Evolutionary conservation across 305 asterid genomes (phyloP).

Genomic region (Lippia alba): DNA sequence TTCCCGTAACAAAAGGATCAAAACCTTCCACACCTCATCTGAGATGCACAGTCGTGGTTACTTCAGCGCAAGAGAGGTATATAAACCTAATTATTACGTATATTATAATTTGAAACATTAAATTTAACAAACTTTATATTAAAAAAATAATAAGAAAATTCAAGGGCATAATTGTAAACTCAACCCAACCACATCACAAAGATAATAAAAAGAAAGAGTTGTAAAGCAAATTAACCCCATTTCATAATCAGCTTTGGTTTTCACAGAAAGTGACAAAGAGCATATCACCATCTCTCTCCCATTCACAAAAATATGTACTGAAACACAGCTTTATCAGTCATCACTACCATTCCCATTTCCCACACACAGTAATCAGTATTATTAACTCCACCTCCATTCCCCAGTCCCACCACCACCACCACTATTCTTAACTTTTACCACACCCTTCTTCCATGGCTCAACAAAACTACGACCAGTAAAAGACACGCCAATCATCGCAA

Average conservation of each 20-base stretch:
- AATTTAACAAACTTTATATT: no score
- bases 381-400: not conserved
- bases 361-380: not conserved
- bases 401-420: no score
- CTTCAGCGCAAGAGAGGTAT: no score
- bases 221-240: not conserved
- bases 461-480: constrained; percentile 27
- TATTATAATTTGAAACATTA: no score
- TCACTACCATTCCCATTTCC: constrained; percentile 27
- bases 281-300: constrained; percentile 18
- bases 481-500: constrained; percentile 25
- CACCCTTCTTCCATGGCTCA: constrained; percentile 34
- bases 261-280: constrained; percentile 19
- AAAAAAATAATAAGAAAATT: not conserved
- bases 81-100: no score
- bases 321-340: constrained; percentile 32
- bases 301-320: constrained; percentile 19
- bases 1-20: no score
- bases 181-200: not conserved
- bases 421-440: constrained; percentile 33
- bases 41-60: no score
- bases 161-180: not conserved
- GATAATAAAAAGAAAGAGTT: not conserved
- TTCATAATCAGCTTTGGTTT: not conserved
- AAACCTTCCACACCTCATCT: no score